Conservation (phyloP, 805 yeast genomes). For the Wickerhamiella sergipiensis region DNA sequence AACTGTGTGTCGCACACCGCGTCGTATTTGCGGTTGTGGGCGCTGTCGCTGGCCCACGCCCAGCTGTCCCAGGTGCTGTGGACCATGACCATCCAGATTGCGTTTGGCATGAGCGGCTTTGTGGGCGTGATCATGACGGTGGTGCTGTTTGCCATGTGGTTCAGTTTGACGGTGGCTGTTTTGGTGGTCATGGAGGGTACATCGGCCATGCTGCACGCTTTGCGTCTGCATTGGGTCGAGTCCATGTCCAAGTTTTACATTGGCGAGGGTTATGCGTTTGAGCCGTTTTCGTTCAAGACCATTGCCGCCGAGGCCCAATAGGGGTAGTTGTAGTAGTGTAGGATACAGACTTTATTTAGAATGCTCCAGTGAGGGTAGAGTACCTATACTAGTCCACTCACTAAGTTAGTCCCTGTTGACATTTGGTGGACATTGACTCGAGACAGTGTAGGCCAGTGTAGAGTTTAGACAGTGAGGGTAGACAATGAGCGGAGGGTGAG, state of each 20-base stretch:
- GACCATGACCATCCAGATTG: conserved; percentile 82
- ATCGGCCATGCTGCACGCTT: conserved; percentile 96
- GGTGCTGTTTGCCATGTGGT: conserved; percentile 87
- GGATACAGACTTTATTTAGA: not conserved
- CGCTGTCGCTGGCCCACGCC: conserved; percentile 90
- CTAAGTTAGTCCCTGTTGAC: too few species aligned
- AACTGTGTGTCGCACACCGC: conserved; percentile 99
- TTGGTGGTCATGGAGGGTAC: conserved; percentile 97
- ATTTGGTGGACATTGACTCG: too few species aligned
- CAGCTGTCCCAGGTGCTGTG: conserved; percentile 90
- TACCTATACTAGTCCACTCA: too few species aligned
- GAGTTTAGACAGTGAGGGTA: too few species aligned
- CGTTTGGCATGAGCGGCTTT: conserved; percentile 55
- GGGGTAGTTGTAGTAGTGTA: not conserved
- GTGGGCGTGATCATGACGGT: conserved; percentile 65
- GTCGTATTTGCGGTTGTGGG: conserved; percentile 92
- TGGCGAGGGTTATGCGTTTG: conserved; percentile 88
- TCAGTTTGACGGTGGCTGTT: conserved; percentile 76
- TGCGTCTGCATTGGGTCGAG: conserved; percentile 98
- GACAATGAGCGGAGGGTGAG: too few species aligned
- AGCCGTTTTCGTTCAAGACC: conserved; percentile 61
- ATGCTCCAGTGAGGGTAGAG: too few species aligned
- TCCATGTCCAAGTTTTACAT: conserved; percentile 96
- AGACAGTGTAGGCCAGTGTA: too few species aligned
- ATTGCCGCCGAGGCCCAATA: not conserved